Percentiles rank a stretch among this genome's conserved stretches.
These are phyloP conservation scores for Trypanosoma vivax DNA, from an alignment of 208 protist species.

Conservation along the genomic window DNA sequence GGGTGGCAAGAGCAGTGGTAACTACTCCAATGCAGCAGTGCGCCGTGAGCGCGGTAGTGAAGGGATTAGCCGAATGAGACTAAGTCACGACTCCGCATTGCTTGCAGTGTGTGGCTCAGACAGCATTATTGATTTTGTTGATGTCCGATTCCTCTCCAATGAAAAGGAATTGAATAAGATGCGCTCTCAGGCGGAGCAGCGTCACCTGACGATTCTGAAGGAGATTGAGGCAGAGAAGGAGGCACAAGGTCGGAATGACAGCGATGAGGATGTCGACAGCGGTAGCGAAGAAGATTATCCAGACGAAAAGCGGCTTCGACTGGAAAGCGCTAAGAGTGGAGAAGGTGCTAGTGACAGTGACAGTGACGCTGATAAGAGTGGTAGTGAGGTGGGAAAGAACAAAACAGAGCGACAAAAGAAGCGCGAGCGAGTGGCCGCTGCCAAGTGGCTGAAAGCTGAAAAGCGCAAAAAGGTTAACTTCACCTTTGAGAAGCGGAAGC, in stretches of 20 bases:
- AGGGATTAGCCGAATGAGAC: conserved; percentile 68
- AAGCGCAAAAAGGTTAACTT: conserved; percentile 86
- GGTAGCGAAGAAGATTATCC: not conserved
- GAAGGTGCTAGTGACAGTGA: not conserved
- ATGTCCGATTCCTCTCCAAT: conserved; percentile 80
- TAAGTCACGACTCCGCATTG: conserved; percentile 62
- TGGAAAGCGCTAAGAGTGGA: not conserved
- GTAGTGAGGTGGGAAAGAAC: conserved; percentile 14
- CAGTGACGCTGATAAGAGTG: conserved; percentile 3
- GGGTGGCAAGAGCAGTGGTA: conserved; percentile 15
- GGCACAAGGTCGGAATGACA: conserved; percentile 27
- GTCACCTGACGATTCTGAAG: conserved; percentile 66
- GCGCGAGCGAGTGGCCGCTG: conserved; percentile 68
- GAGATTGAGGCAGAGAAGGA: conserved; percentile 52
- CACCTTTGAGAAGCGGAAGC: conserved; percentile 73
- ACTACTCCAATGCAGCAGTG: conserved; percentile 17
- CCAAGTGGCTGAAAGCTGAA: conserved; percentile 81
- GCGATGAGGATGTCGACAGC: conserved; percentile 9
- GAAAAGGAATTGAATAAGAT: conserved; percentile 66
- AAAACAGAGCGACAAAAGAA: conserved; percentile 49
- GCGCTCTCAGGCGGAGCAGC: conserved; percentile 64
- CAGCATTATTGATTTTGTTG: conserved; percentile 85
- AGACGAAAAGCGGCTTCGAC: conserved; percentile 5
- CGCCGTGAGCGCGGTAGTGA: conserved; percentile 47
- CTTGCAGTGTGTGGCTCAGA: conserved; percentile 75